Conservation (phyloP, 805 yeast species). For the Sugiyamaella valdiviana region DNA sequence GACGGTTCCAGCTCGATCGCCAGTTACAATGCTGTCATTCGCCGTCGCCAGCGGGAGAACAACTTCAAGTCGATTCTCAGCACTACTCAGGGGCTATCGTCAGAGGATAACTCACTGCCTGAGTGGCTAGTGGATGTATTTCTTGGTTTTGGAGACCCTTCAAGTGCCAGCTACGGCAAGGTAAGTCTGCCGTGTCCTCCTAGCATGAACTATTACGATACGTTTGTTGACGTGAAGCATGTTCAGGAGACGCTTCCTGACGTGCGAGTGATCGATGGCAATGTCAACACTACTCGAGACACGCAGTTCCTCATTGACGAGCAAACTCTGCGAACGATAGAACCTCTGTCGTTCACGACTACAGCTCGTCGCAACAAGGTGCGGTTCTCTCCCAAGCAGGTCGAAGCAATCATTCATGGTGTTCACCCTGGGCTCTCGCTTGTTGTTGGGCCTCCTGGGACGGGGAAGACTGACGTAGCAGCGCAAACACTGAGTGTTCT, state of each 20-base stretch:
- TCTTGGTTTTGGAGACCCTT: constrained; percentile 32
- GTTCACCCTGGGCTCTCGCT: constrained; percentile 47
- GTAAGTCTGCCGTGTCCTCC: constrained; percentile 6
- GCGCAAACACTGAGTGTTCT: constrained; percentile 24
- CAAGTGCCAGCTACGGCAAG: constrained; percentile 2
- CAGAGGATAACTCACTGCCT: constrained; percentile 22
- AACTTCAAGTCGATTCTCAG: constrained; percentile 23
- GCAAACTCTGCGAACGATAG: background rate
- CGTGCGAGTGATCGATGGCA: background rate
- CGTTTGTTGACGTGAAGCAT: constrained; percentile 25
- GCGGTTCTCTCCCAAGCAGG: constrained; percentile 24
- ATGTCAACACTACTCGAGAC: background rate
- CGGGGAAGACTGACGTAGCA: constrained; percentile 46
- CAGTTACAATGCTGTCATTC: constrained; percentile 27
- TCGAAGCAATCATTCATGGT: constrained; percentile 26
- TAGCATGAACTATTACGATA: constrained; percentile 22
- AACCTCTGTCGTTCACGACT: background rate
- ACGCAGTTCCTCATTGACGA: background rate
- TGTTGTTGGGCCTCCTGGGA: constrained; percentile 75
- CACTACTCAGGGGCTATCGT: constrained; percentile 9
- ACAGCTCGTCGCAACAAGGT: constrained; percentile 1
- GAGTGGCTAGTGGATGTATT: constrained; percentile 33
- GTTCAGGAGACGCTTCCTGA: constrained; percentile 13
- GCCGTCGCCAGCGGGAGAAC: constrained; percentile 21
- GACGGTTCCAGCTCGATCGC: constrained; percentile 11